Base-by-base conservation (phyloP, 331 rosid genomes). In the Ulmus americana region DNA sequence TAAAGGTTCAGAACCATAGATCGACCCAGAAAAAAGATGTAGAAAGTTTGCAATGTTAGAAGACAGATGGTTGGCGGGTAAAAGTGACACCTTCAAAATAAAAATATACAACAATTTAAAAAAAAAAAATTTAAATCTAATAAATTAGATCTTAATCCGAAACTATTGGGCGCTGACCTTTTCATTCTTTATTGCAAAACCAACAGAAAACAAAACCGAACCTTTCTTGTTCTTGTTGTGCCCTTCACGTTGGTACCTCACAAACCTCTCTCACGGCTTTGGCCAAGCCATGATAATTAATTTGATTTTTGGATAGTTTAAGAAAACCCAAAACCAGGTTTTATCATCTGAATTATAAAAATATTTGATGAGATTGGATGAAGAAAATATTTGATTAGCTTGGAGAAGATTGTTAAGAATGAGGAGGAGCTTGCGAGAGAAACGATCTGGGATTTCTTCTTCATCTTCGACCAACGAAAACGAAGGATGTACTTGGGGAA, bases 401-500 rank as follows among this genome's bases (percentile, higher is more conserved):
- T 15, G 22, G 8, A 50, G 10, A 15, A 50, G 22, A 11, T 50
- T 6, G 55, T 51, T 6, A 76, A 54, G 38, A 51, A 88, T 83
- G 96, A 64, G 88, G 54, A 82, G 59, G 81, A 54, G 52, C 52
- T 13, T 68, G 54, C 20, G 40, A 7, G 72, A 67, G 7, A 78
- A 80, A 58, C 73, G 59, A 13, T n/a, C 68, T 40, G 41, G 2
- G 1, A 9, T 49, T 8, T 6, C 80, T 6, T 44, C 47, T 45
- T 3, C 77, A 3, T 41, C 41, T 47, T 75, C 61, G 64, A 67
- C 64, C 66, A 71, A 46, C 53, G 63, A 41, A 49, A 80, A 80
- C 47, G 75, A 79, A 22, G 85, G 90, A 60, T 58, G 88, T 49
- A 72, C 69, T 3, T 80, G 90, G 90, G 82, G 83, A 28, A 67